Evolutionary conservation across 306 rosid species (phyloP).

Genomic region (Alnus glutinosa): DNA sequence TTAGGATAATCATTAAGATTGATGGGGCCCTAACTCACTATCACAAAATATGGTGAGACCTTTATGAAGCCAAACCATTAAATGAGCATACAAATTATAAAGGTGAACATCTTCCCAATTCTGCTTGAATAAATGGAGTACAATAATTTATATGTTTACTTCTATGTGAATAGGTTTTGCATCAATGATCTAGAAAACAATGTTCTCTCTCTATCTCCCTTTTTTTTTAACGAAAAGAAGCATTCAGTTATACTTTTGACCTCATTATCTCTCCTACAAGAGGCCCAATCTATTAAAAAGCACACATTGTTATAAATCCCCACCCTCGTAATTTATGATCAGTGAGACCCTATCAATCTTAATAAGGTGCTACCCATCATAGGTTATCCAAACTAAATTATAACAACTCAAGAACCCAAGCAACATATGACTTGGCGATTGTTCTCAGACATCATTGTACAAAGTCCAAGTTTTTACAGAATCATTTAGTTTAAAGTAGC

Average conservation of each 20-base stretch:
- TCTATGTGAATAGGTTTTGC: background rate
- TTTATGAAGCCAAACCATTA: background rate
- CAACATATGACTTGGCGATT: background rate
- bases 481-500: background rate
- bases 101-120: background rate
- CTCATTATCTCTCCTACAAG: background rate
- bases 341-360: background rate
- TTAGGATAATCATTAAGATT: background rate
- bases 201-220: background rate
- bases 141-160: background rate
- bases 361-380: background rate
- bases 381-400: background rate
- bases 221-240: background rate
- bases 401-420: slow-evolving; percentile 2
- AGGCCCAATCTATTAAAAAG: background rate
- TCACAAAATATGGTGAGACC: background rate
- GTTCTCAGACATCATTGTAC: background rate
- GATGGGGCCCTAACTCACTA: background rate
- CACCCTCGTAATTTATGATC: background rate
- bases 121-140: background rate
- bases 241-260: background rate
- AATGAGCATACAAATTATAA: background rate
- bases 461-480: background rate
- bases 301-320: background rate
- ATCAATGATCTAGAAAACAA: background rate